A percentile compares a stretch with the other conserved stretches of the same genome.
phyloP scores from a whole-genome alignment of 164 flowering plant species.

The Tetrastigma voinierianum region DNA sequence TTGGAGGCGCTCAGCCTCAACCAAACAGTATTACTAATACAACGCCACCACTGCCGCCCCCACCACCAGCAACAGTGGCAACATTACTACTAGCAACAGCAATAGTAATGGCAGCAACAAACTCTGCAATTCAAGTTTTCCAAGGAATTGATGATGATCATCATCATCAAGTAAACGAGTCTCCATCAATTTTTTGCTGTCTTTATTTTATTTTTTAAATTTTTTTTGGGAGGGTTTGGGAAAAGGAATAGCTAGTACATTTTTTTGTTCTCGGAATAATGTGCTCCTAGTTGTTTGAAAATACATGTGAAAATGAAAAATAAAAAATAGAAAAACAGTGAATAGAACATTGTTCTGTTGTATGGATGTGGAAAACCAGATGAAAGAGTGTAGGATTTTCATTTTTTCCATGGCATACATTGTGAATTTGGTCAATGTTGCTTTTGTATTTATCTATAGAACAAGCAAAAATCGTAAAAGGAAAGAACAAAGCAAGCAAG shows the following conservation, averaged over 20 bases:
- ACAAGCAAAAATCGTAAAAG: not conserved
- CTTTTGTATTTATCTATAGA: not conserved
- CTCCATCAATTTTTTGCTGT: not conserved
- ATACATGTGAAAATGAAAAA: not conserved
- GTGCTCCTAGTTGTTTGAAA: conserved; percentile 6
- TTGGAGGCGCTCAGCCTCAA: conserved; percentile 23
- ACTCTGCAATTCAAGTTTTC: conserved; percentile 19
- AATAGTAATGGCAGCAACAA: conserved; percentile 28
- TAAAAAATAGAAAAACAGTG: not conserved
- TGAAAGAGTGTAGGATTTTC: not conserved
- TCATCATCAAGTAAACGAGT: not conserved
- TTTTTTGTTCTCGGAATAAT: conserved; percentile 21
- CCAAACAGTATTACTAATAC: conserved; percentile 12
- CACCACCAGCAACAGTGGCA: conserved; percentile 17
- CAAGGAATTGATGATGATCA: conserved; percentile 6
- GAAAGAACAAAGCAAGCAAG: not conserved
- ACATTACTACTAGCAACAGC: conserved; percentile 16
- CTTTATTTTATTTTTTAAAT: too few species aligned
- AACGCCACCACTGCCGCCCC: not conserved
- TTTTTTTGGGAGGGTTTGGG: not conserved
- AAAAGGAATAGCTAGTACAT: not conserved
- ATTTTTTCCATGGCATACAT: not conserved
- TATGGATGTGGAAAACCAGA: conserved; percentile 5
- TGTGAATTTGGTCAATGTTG: conserved; percentile 2
- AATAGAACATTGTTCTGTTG: not conserved